Evolutionary conservation across 441 rosid genomes (phyloP), one percentile per base, ranked within the genome.

Genomic region (Adansonia grandidieri): DNA sequence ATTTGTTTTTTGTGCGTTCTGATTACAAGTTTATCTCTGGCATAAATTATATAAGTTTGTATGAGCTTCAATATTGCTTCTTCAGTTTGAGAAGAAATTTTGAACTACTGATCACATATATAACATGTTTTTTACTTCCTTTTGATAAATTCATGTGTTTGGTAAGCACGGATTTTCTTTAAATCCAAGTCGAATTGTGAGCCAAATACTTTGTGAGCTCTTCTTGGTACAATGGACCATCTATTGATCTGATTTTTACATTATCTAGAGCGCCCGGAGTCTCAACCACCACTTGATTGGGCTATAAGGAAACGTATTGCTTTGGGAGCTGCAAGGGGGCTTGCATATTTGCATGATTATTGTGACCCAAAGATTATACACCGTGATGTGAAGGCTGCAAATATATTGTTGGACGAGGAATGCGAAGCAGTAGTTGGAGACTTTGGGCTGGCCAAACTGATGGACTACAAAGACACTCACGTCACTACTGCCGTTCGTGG

Each of bases 381-480:
- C 77, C 89, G 95, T 80, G 93, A 89, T 85, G 95, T 91, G 71
- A 91, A 91, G 84, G 95, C 95, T 79, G 95, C 95, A 66, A 91
- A 91, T 80, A 91, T 91, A 71, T 81, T 91, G 82, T 82, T 91
- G 83, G 95, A 91, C 76, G 93, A 89, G 78, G 93, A 91, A 51
- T 91, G 82, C 79, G 95, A 91, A 87, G 95, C 95, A 1, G 95
- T 91, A 53, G 93, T 91, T 3, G 93, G 95, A 37, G 95, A 91
- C 47, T 91, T 91, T 77, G 95, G 95, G 71, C 87, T 91, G 61
- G 93, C 95, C 70, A 91, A 87, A 83, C 95, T 91, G 81, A 89
- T 91, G 92, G 93, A 91, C 79, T 91, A 88, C 84, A 91, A 91
- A 83, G 95, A 91, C 76, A 88, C 95, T 15, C 93, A 89, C 69